A percentile compares a stretch with the other conserved stretches of the same genome.
phyloP scores from a whole-genome alignment of 2,329 filamentous ascomycete genomes.

The Claviceps sp. region DNA sequence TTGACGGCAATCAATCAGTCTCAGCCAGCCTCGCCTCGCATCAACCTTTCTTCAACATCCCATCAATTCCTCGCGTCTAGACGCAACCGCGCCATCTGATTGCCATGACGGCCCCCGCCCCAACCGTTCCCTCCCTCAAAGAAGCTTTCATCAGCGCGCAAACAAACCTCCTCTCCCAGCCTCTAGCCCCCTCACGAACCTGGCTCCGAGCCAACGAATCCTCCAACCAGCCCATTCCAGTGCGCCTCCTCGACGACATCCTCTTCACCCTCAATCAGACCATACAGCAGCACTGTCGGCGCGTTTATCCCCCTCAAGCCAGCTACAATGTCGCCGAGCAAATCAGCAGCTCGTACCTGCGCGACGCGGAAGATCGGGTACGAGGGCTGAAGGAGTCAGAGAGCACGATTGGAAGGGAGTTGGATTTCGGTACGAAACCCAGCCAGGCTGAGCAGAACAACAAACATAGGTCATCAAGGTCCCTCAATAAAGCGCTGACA shows the following conservation, averaged over 20 bases:
- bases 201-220: conserved; percentile 36
- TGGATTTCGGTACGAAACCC: conserved; percentile 28
- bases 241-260: conserved; percentile 41
- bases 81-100: background rate
- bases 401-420: conserved; percentile 22
- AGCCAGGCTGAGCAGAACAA: no score
- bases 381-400: conserved; percentile 22
- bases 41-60: no score
- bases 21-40: no score
- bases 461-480: no score
- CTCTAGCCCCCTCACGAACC: conserved; percentile 39
- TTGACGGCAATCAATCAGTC: no score
- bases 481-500: no score
- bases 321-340: conserved; percentile 60
- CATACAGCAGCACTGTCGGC: conserved; percentile 50
- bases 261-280: conserved; percentile 46
- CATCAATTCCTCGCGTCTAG: no score
- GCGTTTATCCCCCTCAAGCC: conserved; percentile 56
- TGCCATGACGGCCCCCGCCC: conserved; percentile 15
- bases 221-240: conserved; percentile 27
- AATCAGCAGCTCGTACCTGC: conserved; percentile 51
- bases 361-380: conserved; percentile 27
- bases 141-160: conserved; percentile 49
- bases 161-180: conserved; percentile 48
- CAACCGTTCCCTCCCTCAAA: conserved; percentile 50